A percentile compares a stretch with the other conserved stretches of the same genome.
phyloP scores from a whole-genome alignment of 2,329 filamentous ascomycete species.

The Paramyrothecium roridum region DNA sequence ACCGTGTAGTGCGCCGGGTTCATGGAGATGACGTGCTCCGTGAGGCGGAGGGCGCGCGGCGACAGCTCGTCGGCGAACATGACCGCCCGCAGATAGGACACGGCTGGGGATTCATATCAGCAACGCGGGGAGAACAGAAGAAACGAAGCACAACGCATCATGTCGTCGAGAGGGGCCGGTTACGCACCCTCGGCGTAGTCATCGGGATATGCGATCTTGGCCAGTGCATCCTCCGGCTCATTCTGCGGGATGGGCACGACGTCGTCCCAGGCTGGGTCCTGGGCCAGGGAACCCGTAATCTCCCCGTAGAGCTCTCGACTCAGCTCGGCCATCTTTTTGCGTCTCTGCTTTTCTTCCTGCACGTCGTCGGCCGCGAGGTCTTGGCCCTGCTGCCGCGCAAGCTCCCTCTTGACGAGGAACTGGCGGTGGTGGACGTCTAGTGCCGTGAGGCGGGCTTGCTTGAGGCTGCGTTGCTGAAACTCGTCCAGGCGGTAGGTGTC shows the following conservation, averaged over 20 bases:
- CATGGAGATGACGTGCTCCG: conserved; percentile 84
- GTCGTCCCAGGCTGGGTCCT: conserved; percentile 79
- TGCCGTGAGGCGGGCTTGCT: conserved; percentile 38
- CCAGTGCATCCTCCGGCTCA: conserved; percentile 80
- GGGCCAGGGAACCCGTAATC: conserved; percentile 41
- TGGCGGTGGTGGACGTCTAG: conserved; percentile 40
- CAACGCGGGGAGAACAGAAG: background rate
- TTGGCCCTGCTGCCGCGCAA: conserved; percentile 16
- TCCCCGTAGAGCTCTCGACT: conserved; percentile 51
- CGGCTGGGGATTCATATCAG: conserved; percentile 48
- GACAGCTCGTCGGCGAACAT: conserved; percentile 89
- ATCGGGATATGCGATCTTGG: conserved; percentile 86
- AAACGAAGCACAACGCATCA: background rate
- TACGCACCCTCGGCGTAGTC: conserved; percentile 76
- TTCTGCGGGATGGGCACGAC: conserved; percentile 78
- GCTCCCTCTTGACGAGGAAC: conserved; percentile 37
- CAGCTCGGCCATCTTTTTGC: conserved; percentile 49
- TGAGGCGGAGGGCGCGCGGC: conserved; percentile 73
- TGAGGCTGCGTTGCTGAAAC: conserved; percentile 38
- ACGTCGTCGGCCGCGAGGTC: conserved; percentile 36
- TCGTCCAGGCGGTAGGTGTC: conserved; percentile 45
- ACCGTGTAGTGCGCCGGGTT: conserved; percentile 98
- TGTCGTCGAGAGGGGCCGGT: background rate
- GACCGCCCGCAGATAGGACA: conserved; percentile 87
- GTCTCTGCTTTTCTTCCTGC: conserved; percentile 41